Evolutionary conservation across 495 filamentous ascomycete genomes (phyloP).

Genomic region (Hypoxylon lenormandii): DNA sequence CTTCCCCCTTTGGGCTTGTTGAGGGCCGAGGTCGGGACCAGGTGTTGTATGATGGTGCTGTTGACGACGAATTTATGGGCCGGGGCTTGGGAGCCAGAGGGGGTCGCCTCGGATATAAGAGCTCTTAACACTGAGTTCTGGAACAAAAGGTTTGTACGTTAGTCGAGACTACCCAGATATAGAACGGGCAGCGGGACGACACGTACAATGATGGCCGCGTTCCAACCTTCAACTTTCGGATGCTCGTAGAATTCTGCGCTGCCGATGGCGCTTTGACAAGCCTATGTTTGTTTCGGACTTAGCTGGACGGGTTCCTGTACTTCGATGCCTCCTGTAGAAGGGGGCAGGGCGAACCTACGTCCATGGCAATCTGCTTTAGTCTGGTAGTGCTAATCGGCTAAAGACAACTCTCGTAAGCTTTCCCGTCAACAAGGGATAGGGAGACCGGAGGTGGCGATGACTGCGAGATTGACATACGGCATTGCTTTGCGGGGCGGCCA

Average conservation of each 20-base stretch:
- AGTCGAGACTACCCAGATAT: slow-evolving; percentile 2
- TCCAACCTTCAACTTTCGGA: slow-evolving; percentile 82
- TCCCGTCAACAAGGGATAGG: not conserved
- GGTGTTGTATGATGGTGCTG: slow-evolving; percentile 97
- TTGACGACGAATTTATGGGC: slow-evolving; percentile 92
- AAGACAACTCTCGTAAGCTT: slow-evolving; percentile 31
- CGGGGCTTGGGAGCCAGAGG: slow-evolving; percentile 59
- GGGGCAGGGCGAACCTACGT: slow-evolving; percentile 67
- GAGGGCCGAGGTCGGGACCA: slow-evolving; percentile 66
- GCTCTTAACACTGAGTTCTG: slow-evolving; percentile 87
- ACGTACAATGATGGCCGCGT: slow-evolving; percentile 87
- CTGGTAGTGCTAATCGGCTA: slow-evolving; percentile 81
- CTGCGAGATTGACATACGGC: slow-evolving; percentile 39
- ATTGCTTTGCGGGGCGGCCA: slow-evolving; percentile 49
- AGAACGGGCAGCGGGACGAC: slow-evolving; percentile 18
- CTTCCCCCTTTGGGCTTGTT: slow-evolving; percentile 63
- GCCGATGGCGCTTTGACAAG: slow-evolving; percentile 81
- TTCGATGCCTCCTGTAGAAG: slow-evolving; percentile 7
- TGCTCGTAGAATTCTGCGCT: slow-evolving; percentile 83
- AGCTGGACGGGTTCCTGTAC: slow-evolving; percentile 23
- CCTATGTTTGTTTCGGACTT: slow-evolving; percentile 64
- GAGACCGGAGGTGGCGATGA: not conserved
- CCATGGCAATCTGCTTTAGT: slow-evolving; percentile 82
- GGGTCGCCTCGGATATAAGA: slow-evolving; percentile 83
- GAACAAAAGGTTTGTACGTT: slow-evolving; percentile 7